Conservation (phyloP, 2,329 filamentous ascomycete species). For the Colletotrichum somersetense region DNA sequence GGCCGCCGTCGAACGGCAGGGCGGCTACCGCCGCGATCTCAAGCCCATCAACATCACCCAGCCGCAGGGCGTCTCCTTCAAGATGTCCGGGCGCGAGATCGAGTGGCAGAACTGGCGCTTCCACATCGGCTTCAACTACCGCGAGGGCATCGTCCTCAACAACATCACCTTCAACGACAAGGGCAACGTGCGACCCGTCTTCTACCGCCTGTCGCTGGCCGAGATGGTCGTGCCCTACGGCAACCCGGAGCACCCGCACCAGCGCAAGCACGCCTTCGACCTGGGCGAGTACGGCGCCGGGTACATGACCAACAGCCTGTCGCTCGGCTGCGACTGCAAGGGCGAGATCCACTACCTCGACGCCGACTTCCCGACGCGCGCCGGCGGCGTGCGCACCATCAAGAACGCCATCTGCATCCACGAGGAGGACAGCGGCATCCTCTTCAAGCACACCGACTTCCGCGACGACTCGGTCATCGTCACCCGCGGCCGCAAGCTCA, state of each 20-base stretch:
- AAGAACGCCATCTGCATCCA: conserved; percentile 97
- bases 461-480: conserved; percentile 89
- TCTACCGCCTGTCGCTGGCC: conserved; percentile 89
- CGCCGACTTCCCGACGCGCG: conserved; percentile 83
- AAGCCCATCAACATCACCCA: conserved; percentile 92
- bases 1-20: conserved; percentile 76
- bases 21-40: conserved; percentile 81
- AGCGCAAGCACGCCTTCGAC: conserved; percentile 85
- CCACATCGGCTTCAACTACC: conserved; percentile 95
- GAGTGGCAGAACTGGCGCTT: conserved; percentile 96
- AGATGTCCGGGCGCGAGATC: conserved; percentile 77
- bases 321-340: conserved; percentile 87
- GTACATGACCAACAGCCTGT: conserved; percentile 85
- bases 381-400: conserved; percentile 81
- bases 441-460: conserved; percentile 97
- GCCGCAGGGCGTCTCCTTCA: conserved; percentile 90
- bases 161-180: conserved; percentile 93
- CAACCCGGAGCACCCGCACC: conserved; percentile 83
- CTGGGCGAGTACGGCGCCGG: conserved; percentile 85
- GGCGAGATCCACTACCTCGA: conserved; percentile 93
- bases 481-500: conserved; percentile 85
- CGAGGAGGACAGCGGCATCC: conserved; percentile 90
- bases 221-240: conserved; percentile 97
- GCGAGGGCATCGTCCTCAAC: conserved; percentile 90
- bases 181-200: conserved; percentile 79